Base-by-base conservation (phyloP, 179 eudicot genomes). In the Beta macrorhiza region DNA sequence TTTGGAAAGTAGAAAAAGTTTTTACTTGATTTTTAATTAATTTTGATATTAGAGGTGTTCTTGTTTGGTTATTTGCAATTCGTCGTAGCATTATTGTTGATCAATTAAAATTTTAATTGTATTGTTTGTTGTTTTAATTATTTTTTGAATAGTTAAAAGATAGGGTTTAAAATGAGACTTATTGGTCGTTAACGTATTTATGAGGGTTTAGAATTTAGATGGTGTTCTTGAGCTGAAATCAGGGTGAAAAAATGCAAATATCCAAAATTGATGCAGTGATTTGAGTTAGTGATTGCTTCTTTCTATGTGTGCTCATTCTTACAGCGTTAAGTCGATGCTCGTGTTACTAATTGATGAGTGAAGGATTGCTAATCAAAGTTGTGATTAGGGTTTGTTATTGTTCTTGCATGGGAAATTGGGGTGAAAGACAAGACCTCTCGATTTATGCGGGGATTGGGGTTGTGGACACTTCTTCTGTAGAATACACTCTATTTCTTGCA, bases 311-410 rank as follows among this genome's bases (percentile, higher is more conserved):
- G 53, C 32, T 17, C 22, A 42, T 16, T 75, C 15, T 58, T 7
- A 42, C n/a, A 0, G 8, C 4, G 0, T 72, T 20, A 16, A 44
- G 25, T 42, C 42, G 52, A 42, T 68, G 51, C 72, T 68, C 3
- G 51, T 47, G 75, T 19, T 71, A 49, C 32, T 71, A 49, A n/a
- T 56, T 49, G 57, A 45, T 11, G 55, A 68, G 47, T 71, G 57
- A 71, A 49, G 57, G 16, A 67, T 67, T 67, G 72, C 45, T 67
- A 29, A 16, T 67, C 1, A 67, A 37, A 67, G 72, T 67, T 67
- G 49, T 62, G 29, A 67, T 67, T 67, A 14, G 47, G 47, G 72
- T 42, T 71, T n/a, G 52, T 71, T 9, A 19, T 19, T 45, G 20
- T 71, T n/a, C 11, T 45, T 16, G 13, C 22, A 49, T n/a, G 37